Evolutionary conservation across 805 yeast species (phyloP).

Genomic region (Pachysolen tannophilus): DNA sequence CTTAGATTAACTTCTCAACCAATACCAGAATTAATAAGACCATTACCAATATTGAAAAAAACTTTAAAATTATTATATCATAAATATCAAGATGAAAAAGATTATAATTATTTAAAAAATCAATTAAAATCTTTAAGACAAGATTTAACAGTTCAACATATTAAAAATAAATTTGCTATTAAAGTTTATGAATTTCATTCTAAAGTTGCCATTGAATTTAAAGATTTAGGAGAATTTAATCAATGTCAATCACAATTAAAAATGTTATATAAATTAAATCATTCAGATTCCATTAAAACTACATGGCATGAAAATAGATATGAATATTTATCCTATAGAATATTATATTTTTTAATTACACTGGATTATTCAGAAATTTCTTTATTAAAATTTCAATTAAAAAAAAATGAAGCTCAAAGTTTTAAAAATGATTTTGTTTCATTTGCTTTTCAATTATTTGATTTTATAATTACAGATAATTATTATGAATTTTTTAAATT

Average conservation of each 20-base stretch:
- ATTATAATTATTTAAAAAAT: slow-evolving; percentile 74
- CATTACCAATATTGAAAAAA: slow-evolving; percentile 49
- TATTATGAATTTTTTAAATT: slow-evolving; percentile 45
- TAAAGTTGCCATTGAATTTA: slow-evolving; percentile 72
- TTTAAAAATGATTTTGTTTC: slow-evolving; percentile 16
- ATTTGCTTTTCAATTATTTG: slow-evolving; percentile 28
- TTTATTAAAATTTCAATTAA: slow-evolving; percentile 25
- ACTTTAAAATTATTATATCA: slow-evolving; percentile 46
- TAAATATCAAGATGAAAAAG: slow-evolving; percentile 42
- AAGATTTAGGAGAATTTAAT: slow-evolving; percentile 89
- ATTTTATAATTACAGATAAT: slow-evolving; percentile 30
- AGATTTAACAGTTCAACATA: slow-evolving; percentile 87
- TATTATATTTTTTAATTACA: slow-evolving; percentile 70
- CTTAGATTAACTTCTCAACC: slow-evolving; percentile 87
- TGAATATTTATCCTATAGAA: slow-evolving; percentile 68
- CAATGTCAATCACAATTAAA: slow-evolving; percentile 85
- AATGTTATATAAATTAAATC: slow-evolving; percentile 40
- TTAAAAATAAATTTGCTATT: slow-evolving; percentile 69
- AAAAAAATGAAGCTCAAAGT: slow-evolving; percentile 8
- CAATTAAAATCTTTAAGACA: slow-evolving; percentile 91
- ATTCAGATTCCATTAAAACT: slow-evolving; percentile 23
- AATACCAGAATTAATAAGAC: slow-evolving; percentile 77
- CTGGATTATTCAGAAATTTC: slow-evolving; percentile 51
- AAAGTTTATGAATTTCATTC: slow-evolving; percentile 82
- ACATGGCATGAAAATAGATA: slow-evolving; percentile 22